Evolutionary conservation across 345 rosid species (phyloP).

Genomic region (Syzygium aqueum): DNA sequence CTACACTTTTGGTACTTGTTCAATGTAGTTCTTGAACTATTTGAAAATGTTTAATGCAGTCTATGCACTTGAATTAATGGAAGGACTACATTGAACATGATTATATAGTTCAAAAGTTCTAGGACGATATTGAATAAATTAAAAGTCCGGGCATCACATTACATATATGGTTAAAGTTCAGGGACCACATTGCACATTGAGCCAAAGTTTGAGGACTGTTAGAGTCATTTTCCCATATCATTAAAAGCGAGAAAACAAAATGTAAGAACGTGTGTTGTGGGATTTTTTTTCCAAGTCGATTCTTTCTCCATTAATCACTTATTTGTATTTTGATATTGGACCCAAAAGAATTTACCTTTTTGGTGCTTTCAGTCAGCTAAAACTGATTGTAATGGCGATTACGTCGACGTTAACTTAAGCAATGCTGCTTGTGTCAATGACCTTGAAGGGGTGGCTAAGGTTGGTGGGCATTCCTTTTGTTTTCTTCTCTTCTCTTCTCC

Average conservation of each 20-base stretch:
- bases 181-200: no score
- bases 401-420: constrained; percentile 1
- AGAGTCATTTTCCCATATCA: no score
- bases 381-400: constrained; percentile 12
- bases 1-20: no score
- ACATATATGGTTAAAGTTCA: no score
- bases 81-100: no score
- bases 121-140: no score
- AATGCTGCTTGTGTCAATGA: constrained; percentile 6
- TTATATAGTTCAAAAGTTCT: no score
- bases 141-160: no score
- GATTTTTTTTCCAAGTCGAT: neutral
- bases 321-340: neutral
- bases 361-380: constrained; percentile 1
- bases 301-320: neutral
- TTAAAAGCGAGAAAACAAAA: neutral
- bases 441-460: neutral
- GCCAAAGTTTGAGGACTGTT: no score
- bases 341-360: neutral
- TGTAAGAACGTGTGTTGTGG: neutral
- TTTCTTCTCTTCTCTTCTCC: neutral
- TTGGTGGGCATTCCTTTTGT: neutral
- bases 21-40: no score
- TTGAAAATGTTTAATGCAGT: no score
- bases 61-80: no score